Base-by-base conservation (phyloP, 2,329 filamentous ascomycete species). In the Huntiella omanensis region DNA sequence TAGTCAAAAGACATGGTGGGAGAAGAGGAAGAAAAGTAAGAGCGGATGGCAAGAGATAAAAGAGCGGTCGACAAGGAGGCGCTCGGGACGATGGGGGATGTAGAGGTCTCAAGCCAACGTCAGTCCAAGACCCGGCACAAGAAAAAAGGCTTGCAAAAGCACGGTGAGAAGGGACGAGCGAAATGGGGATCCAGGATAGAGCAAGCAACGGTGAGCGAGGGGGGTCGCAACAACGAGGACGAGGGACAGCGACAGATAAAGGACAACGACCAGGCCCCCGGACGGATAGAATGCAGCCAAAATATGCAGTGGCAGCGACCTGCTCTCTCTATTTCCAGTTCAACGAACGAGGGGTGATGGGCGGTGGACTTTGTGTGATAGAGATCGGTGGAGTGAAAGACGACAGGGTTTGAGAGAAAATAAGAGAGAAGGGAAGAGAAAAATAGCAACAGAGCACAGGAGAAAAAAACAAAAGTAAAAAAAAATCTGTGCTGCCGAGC, bases 1-100 rank as follows among this genome's bases (percentile, higher is more conserved):
- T 43, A 49, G 43, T 50, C 43, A 45, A 50, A 48, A 36, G 49
- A 50, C 46, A 50, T 50, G 41, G 37, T 38, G 22, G 39, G 43
- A 45, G 22, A 49, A 32, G 41, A 41, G 34, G 45, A 48, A 40
- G 46, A 46, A 46, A 40, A 46, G 16, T 28, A 43, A 47, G 38
- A 38, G 19, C 16, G 32, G 8, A 28, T 28, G 22, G 12, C 17
- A 47, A 36, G 11, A 46, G 43, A 33, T 35, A 45, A 48, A 48
- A 45, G 42, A 41, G 45, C 40, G 42, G 40, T 48, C 40, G 36
- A 34, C 34, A 46, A 28, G 22, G 48, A 40, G 37, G 40, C 40
- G 33, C 40, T 41, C 40, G 40, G 40, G 19, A 41, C 40, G 40
- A 28, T 19, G 40, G 35, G 35, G 35, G 42, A 40, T 33, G 45